Base-by-base conservation (phyloP, 768 basidiomycete species). In the Leccinum obscurum region DNA sequence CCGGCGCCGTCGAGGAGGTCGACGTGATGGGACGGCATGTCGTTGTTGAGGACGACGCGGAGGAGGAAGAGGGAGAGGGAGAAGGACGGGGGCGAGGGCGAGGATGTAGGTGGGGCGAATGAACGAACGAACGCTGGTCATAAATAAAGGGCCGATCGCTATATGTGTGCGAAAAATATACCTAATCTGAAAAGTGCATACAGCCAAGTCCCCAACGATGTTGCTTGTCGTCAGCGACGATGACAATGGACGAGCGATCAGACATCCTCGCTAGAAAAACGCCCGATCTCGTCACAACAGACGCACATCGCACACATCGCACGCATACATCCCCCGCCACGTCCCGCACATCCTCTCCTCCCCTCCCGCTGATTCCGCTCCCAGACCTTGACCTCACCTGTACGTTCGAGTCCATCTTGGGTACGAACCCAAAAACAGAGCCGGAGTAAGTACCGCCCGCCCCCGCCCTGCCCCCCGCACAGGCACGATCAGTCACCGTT, bases 361-460 rank as follows among this genome's bases (percentile, higher is more conserved):
- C 70, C 24, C 71, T 79, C 56, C 85, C 85, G 61, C 81, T 84
- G 62, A 85, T 88, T 62, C 85, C 85, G 54, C 68, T 72, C 20
- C 58, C 77, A 52, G 78, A 80, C 58, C 72, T 84, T 62, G 77
- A 77, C 60, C 71, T 79, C 48, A 80, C 84, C 54, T 62, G 77
- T 60, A 77, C 80, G 34, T 68, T 80, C 24, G 68, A 74, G 54
- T 73, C 75, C 46, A 80, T 85, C 65, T 67, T 84, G 67, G 76
- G 74, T 61, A 60, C 70, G 10, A 26, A 8, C 20, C 3, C 49
- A 32, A 22, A 57, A 54, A 24, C 55, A 55, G 54, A 75, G 66
- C 74, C 75, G 61, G 78, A 79, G 85, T 86, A 77, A 83, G 85
- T 82, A 60, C 58, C 66, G 58, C 68, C 60, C 60, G 62, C 62